Conservation (phyloP, 1,284 basidiomycete genomes). For the Cystobasidiaceae sp. region DNA sequence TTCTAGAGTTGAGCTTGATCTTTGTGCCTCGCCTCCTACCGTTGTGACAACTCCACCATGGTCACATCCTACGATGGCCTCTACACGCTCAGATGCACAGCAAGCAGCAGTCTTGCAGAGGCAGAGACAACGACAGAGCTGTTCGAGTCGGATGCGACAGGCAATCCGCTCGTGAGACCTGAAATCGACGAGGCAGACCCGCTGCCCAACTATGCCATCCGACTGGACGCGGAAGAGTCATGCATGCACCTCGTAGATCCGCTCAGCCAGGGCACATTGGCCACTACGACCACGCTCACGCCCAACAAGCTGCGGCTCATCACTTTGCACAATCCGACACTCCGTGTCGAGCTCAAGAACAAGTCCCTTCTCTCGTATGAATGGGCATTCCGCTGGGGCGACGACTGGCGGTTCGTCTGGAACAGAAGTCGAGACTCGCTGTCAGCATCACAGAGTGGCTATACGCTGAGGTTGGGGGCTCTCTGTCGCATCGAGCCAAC, state of each 20-base stretch:
- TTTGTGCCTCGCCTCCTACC: no score
- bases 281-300: background rate
- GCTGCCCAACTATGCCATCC: conserved; percentile 10
- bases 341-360: conserved; percentile 20
- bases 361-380: conserved; percentile 18
- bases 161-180: conserved; percentile 13
- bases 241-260: conserved; percentile 19
- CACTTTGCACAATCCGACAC: conserved; percentile 14
- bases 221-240: background rate
- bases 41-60: no score
- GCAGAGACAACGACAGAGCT: conserved; percentile 22
- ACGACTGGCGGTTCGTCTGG: conserved; percentile 17
- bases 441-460: conserved; percentile 15
- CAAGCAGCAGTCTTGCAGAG: conserved; percentile 16
- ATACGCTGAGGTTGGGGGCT: conserved; percentile 4
- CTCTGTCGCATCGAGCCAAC: no score
- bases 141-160: background rate
- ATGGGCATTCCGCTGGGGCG: conserved; percentile 19
- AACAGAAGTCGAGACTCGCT: conserved; percentile 14
- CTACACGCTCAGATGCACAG: background rate
- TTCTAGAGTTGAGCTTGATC: no score
- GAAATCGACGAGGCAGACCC: conserved; percentile 28
- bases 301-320: conserved; percentile 26
- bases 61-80: conserved; percentile 1
- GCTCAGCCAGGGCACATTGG: background rate